Conservation (phyloP, 106 monocot species). For the Amphibolis antarctica region DNA sequence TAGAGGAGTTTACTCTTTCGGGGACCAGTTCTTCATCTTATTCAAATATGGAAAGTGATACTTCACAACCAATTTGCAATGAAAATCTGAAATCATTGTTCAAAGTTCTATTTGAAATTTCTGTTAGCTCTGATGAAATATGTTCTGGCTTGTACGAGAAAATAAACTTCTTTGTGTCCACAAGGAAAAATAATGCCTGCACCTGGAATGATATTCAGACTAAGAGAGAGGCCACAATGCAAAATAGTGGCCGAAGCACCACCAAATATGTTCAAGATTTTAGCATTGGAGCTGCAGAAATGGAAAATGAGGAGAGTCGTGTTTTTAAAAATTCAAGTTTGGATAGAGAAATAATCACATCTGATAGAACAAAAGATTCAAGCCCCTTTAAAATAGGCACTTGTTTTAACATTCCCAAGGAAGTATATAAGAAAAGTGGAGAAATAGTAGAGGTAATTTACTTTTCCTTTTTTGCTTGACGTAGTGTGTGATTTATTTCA, state of each 20-base stretch:
- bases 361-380: slow-evolving; percentile 26
- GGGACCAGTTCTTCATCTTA: slow-evolving; percentile 9
- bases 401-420: slow-evolving; percentile 59
- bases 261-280: slow-evolving; percentile 9
- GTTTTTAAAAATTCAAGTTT: neutral
- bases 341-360: slow-evolving; percentile 14
- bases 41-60: slow-evolving; percentile 15
- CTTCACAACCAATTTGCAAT: slow-evolving; percentile 17
- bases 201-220: slow-evolving; percentile 55
- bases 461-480: neutral
- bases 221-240: slow-evolving; percentile 10
- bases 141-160: slow-evolving; percentile 32
- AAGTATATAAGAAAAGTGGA: slow-evolving; percentile 72
- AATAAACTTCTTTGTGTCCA: slow-evolving; percentile 28
- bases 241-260: slow-evolving; percentile 7
- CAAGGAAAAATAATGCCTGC: slow-evolving; percentile 13
- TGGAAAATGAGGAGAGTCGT: slow-evolving; percentile 7
- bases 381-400: slow-evolving; percentile 7
- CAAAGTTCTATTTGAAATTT: slow-evolving; percentile 42
- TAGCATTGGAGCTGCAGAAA: neutral
- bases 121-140: slow-evolving; percentile 33
- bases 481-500: neutral
- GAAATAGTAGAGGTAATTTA: slow-evolving; percentile 82
- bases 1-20: slow-evolving; percentile 25
- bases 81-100: slow-evolving; percentile 23